Percentiles rank a stretch among this genome's conserved stretches.
Conservation (phyloP, 176 grass and related monocot species). For the Carex myosuroides region DNA sequence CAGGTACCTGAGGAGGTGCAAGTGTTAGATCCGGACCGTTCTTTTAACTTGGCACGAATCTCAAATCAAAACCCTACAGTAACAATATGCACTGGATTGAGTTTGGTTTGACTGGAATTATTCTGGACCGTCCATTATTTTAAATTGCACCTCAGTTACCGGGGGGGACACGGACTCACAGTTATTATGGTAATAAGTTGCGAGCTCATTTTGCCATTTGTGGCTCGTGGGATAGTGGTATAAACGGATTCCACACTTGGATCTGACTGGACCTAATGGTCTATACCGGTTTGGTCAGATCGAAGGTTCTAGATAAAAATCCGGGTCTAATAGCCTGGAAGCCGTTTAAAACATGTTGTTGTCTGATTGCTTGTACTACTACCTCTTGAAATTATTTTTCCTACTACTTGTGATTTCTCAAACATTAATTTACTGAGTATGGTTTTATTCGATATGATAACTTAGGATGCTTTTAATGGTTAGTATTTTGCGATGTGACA, state of each 20-base stretch:
- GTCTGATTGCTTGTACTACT: neutral
- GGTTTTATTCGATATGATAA: neutral
- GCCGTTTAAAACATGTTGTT: neutral
- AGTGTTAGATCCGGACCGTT: too few species aligned
- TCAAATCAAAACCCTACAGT: too few species aligned
- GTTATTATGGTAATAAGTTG: neutral
- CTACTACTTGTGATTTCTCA: neutral
- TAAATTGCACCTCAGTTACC: too few species aligned
- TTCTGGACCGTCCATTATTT: too few species aligned
- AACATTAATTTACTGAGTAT: neutral
- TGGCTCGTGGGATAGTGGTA: neutral
- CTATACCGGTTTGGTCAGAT: neutral
- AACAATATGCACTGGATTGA: too few species aligned
- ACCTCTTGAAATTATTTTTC: neutral
- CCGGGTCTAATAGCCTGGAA: neutral
- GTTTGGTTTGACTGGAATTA: too few species aligned
- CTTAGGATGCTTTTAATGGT: neutral
- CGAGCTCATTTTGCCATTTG: neutral
- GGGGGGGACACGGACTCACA: neutral
- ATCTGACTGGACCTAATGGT: neutral
- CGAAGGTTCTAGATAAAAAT: slow-evolving; percentile 23
- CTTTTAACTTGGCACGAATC: too few species aligned
- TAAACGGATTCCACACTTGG: neutral
- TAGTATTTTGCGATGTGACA: too few species aligned
- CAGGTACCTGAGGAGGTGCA: too few species aligned